Evolutionary conservation across 331 rosid species (phyloP).

Genomic region (Malus hybrid): DNA sequence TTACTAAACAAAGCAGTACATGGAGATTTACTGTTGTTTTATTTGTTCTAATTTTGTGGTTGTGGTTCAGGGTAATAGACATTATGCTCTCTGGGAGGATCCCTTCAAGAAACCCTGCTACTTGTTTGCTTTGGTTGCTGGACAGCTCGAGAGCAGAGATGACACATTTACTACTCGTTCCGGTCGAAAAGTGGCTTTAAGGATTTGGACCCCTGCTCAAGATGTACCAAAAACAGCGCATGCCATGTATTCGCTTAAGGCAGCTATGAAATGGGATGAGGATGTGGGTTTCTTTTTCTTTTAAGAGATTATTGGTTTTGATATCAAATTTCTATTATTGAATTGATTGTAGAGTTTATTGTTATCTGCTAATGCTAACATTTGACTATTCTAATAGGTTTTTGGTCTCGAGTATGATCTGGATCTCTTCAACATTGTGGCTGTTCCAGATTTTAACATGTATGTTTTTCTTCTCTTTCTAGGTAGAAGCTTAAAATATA

Average conservation of each 20-base stretch:
- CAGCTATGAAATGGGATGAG: conserved; percentile 99
- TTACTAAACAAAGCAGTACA: not conserved
- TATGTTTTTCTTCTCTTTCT: conserved; percentile 18
- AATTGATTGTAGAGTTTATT: conserved; percentile 12
- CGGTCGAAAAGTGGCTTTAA: conserved; percentile 71
- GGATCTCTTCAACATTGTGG: conserved; percentile 96
- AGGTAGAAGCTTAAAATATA: not conserved
- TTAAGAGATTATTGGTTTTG: conserved; percentile 8
- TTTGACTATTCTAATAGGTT: conserved; percentile 48
- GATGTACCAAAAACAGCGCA: conserved; percentile 87
- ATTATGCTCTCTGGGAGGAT: conserved; percentile 92
- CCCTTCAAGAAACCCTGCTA: conserved; percentile 98
- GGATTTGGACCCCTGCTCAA: conserved; percentile 91
- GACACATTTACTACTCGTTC: conserved; percentile 66
- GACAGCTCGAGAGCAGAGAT: conserved; percentile 82
- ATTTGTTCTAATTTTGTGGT: conserved; percentile 11
- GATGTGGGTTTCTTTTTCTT: conserved; percentile 54
- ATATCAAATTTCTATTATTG: not conserved
- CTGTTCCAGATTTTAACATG: conserved; percentile 99
- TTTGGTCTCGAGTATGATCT: conserved; percentile 97
- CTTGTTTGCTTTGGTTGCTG: conserved; percentile 98
- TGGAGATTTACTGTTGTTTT: conserved; percentile 5
- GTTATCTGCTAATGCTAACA: conserved; percentile 11
- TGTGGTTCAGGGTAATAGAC: conserved; percentile 70
- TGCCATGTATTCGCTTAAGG: conserved; percentile 91